These are phyloP conservation scores for Teratosphaeria epicoccoides DNA, from an alignment of 2,329 filamentous ascomycete genomes.

Conservation along the genomic window DNA sequence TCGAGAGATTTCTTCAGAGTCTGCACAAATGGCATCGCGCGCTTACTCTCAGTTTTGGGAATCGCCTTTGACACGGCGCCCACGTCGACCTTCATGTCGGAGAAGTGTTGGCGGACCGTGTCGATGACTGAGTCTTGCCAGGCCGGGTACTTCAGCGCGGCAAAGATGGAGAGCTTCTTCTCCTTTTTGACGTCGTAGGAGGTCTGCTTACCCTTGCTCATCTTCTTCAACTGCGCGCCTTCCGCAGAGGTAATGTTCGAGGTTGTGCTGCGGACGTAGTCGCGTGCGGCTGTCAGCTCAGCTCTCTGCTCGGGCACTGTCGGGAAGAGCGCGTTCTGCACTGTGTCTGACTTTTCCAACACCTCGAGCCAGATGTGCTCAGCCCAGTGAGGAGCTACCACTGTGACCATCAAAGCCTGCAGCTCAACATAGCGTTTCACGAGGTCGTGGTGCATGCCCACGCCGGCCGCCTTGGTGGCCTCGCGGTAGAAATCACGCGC, in stretches of 20 bases:
- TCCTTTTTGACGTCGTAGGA: conserved; percentile 82
- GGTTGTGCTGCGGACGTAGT: conserved; percentile 65
- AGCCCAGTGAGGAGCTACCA: conserved; percentile 85
- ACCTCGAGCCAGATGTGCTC: conserved; percentile 93
- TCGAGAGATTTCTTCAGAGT: conserved; percentile 72
- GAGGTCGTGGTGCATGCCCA: conserved; percentile 78
- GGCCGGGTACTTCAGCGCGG: conserved; percentile 65
- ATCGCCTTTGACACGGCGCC: conserved; percentile 71
- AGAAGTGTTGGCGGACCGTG: conserved; percentile 61
- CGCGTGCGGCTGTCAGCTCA: conserved; percentile 62
- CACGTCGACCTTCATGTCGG: conserved; percentile 57
- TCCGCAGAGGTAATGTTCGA: conserved; percentile 81
- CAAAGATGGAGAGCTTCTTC: conserved; percentile 83
- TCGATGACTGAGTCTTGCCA: conserved; percentile 92
- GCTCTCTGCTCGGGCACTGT: conserved; percentile 54
- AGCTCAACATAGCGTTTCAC: conserved; percentile 73
- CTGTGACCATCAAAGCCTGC: conserved; percentile 70
- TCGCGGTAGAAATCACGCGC: conserved; percentile 88
- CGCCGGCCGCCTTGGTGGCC: conserved; percentile 60
- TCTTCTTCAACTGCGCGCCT: conserved; percentile 71
- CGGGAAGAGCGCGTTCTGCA: conserved; percentile 73
- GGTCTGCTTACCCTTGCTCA: conserved; percentile 80
- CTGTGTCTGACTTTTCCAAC: conserved; percentile 60
- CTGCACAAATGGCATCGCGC: conserved; percentile 96
- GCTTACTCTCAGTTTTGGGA: conserved; percentile 86